phyloP scores from a whole-genome alignment of 192 early-diverging fungal genomes.

The Chytriomyces sp. region DNA sequence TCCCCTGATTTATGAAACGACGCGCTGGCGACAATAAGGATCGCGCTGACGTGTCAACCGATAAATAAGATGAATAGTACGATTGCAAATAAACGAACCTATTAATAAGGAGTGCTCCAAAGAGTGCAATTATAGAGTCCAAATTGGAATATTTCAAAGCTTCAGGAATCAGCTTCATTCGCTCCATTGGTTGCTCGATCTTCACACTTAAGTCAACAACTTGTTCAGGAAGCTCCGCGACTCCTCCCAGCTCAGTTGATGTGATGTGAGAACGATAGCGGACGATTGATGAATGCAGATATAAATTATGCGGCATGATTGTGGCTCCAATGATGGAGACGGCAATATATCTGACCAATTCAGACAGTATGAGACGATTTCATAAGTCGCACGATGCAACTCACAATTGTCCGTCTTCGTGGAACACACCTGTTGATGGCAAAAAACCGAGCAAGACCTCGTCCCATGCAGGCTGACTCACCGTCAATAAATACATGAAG shows the following conservation, averaged over 20 bases:
- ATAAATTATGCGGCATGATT: conserved; percentile 85
- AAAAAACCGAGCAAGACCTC: conserved; percentile 66
- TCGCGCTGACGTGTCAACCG: conserved; percentile 68
- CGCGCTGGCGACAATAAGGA: conserved; percentile 74
- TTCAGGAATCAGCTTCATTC: conserved; percentile 7
- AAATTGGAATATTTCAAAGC: conserved; percentile 56
- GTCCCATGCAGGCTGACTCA: conserved; percentile 57
- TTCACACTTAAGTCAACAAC: neutral
- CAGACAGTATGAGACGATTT: too few species aligned
- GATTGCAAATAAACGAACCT: neutral
- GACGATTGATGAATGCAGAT: conserved; percentile 74
- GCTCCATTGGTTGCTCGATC: neutral
- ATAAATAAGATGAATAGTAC: conserved; percentile 58
- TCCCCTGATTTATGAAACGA: conserved; percentile 62
- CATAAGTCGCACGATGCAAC: neutral
- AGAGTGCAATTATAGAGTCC: conserved; percentile 68
- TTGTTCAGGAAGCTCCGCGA: neutral
- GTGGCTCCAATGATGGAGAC: conserved; percentile 85
- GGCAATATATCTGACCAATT: conserved; percentile 56
- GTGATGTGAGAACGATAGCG: conserved; percentile 52
- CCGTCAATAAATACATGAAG: conserved; percentile 65
- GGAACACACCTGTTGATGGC: conserved; percentile 59
- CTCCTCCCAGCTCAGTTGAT: conserved; percentile 32
- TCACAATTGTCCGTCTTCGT: conserved; percentile 48
- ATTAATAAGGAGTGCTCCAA: conserved; percentile 75